Conservation (phyloP, 257 asterid species). For the Solanum etuberosum region DNA sequence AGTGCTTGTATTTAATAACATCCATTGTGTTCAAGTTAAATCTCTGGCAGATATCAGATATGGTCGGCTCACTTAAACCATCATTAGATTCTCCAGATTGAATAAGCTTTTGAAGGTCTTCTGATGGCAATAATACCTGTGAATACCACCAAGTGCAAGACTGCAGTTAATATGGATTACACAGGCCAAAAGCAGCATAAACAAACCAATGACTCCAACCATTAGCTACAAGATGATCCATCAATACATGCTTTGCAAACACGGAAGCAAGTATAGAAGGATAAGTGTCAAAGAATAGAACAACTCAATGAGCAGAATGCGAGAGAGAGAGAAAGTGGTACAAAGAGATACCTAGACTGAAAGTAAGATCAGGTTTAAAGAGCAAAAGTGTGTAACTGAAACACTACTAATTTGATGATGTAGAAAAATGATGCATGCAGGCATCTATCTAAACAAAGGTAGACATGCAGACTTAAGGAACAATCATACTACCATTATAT, state of each 20-base stretch:
- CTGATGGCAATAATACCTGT: constrained; percentile 57
- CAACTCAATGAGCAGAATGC: neutral
- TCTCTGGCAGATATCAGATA: constrained; percentile 56
- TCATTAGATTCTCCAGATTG: constrained; percentile 19
- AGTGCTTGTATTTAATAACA: constrained; percentile 45
- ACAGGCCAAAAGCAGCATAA: neutral
- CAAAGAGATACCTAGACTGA: neutral
- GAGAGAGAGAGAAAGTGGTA: neutral
- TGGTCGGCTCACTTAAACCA: constrained; percentile 32
- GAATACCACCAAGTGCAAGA: neutral
- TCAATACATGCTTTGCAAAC: neutral
- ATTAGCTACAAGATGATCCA: neutral
- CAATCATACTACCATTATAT: neutral
- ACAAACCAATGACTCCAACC: neutral
- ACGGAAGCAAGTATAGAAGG: neutral
- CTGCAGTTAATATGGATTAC: neutral
- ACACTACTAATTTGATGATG: neutral
- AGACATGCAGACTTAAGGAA: neutral
- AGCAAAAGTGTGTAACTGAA: neutral
- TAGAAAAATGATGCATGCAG: neutral
- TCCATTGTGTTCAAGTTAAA: constrained; percentile 42
- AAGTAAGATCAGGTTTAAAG: neutral
- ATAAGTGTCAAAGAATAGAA: neutral
- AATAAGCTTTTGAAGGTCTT: constrained; percentile 56
- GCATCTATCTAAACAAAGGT: neutral